A percentile compares a stretch with the other conserved stretches of the same genome.
These are phyloP conservation scores for Globisporangium lucens DNA, from an alignment of 352 stramenopile genomes.

Conservation along the genomic window DNA sequence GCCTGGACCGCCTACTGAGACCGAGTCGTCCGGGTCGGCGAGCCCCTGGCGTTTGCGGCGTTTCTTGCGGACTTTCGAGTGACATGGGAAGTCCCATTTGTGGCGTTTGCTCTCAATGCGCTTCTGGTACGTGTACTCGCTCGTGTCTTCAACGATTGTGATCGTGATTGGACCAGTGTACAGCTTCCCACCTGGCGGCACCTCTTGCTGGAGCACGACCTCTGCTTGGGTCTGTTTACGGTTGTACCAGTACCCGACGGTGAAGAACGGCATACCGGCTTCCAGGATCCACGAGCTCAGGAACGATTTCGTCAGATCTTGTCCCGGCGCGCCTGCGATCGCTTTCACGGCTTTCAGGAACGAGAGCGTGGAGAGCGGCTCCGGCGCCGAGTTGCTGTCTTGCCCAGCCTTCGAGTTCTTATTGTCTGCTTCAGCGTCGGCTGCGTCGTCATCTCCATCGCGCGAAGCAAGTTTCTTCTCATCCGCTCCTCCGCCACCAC, in stretches of 20 bases:
- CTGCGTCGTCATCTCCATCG: slow-evolving; percentile 35
- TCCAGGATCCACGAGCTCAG: slow-evolving; percentile 81
- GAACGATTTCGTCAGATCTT: slow-evolving; percentile 81
- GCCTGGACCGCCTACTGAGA: slow-evolving; percentile 66
- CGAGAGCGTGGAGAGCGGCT: slow-evolving; percentile 73
- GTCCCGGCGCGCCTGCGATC: slow-evolving; percentile 68
- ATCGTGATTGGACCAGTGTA: slow-evolving; percentile 81
- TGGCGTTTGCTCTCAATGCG: slow-evolving; percentile 82
- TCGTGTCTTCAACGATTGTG: slow-evolving; percentile 85
- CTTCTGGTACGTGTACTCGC: slow-evolving; percentile 78
- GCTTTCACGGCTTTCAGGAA: slow-evolving; percentile 81
- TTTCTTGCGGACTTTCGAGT: slow-evolving; percentile 88
- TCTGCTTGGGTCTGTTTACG: slow-evolving; percentile 85
- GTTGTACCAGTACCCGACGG: slow-evolving; percentile 88
- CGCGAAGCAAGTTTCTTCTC: slow-evolving; percentile 35
- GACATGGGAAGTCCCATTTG: slow-evolving; percentile 85
- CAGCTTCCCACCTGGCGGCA: slow-evolving; percentile 73
- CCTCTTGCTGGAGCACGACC: slow-evolving; percentile 80
- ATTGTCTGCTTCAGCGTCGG: slow-evolving; percentile 16
- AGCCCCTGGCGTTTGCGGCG: slow-evolving; percentile 78
- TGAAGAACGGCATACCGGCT: slow-evolving; percentile 83
- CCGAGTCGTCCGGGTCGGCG: slow-evolving; percentile 72
- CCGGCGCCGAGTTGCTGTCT: slow-evolving; percentile 21
- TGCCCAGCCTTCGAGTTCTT: slow-evolving; percentile 13
- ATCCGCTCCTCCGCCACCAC: slow-evolving; percentile 15